Evolutionary conservation across 2,329 filamentous ascomycete genomes (phyloP).

Genomic region (Botrytis pseudocinerea): DNA sequence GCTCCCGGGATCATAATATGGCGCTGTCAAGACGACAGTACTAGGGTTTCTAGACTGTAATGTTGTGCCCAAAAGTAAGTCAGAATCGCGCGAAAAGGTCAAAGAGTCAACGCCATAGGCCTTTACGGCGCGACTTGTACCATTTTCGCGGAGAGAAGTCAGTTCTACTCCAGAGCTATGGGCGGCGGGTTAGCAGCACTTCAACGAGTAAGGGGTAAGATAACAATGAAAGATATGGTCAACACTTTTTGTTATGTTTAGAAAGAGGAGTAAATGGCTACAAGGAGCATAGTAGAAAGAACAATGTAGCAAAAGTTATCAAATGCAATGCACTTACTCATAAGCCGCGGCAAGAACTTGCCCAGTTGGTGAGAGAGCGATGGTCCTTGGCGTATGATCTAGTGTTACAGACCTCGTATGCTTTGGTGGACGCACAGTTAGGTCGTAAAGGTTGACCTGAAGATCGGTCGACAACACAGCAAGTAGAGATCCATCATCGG

Average conservation of each 20-base stretch:
- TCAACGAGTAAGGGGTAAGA: neutral
- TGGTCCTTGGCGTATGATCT: conserved; percentile 74
- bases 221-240: neutral
- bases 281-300: neutral
- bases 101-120: conserved; percentile 74
- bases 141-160: conserved; percentile 67
- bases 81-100: conserved; percentile 75
- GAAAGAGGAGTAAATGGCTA: neutral
- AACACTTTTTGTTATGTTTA: neutral
- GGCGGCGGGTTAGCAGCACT: conserved; percentile 10
- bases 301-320: too few relatives aligned
- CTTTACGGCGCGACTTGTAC: conserved; percentile 68
- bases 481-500: conserved; percentile 73
- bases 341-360: conserved; percentile 82
- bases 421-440: conserved; percentile 63
- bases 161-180: conserved; percentile 74
- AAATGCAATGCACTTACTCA: conserved; percentile 48
- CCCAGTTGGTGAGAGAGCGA: conserved; percentile 79
- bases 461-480: conserved; percentile 80
- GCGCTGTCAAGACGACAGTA: conserved; percentile 70
- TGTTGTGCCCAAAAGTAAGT: conserved; percentile 76
- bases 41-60: conserved; percentile 62
- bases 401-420: conserved; percentile 74
- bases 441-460: conserved; percentile 82
- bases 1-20: conserved; percentile 73